Evolutionary conservation across 768 basidiomycete species (phyloP).

Genomic region (Trametes cubensis): DNA sequence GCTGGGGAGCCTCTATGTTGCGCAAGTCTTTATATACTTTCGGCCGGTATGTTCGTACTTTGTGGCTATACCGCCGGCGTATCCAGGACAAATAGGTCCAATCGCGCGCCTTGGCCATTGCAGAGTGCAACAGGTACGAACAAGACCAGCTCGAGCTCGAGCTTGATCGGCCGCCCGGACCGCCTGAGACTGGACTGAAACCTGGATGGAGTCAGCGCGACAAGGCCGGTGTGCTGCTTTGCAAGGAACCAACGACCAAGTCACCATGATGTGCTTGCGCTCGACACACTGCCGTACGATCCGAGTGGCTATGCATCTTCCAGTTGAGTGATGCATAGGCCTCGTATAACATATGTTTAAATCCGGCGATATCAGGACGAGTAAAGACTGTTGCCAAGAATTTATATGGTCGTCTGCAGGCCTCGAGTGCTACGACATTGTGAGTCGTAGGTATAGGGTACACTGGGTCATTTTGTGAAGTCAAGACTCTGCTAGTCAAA

Average conservation of each 20-base stretch:
- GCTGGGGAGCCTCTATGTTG: not conserved
- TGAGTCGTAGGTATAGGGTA: too few species aligned
- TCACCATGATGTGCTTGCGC: conserved; percentile 1
- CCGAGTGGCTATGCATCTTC: not conserved
- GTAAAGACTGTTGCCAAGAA: too few species aligned
- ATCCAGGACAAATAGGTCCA: not conserved
- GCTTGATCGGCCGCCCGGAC: not conserved
- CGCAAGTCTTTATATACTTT: not conserved
- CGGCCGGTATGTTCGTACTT: too few species aligned
- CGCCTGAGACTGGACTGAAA: conserved; percentile 8
- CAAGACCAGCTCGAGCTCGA: conserved; percentile 5
- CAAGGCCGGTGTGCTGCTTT: not conserved
- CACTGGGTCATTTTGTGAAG: too few species aligned
- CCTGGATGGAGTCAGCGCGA: conserved; percentile 2
- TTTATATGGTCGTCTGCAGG: too few species aligned
- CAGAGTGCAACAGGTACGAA: conserved; percentile 3
- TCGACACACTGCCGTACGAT: not conserved
- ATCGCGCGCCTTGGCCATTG: not conserved
- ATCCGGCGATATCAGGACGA: too few species aligned
- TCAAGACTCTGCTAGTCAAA: too few species aligned
- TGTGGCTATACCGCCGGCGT: not conserved
- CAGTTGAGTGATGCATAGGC: not conserved
- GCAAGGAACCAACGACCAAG: not conserved
- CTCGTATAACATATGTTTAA: too few species aligned
- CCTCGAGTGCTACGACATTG: too few species aligned